Percentiles rank a stretch among this genome's conserved stretches.
Conservation (phyloP, 2,329 filamentous ascomycete species). For the Didymella lethalis region DNA sequence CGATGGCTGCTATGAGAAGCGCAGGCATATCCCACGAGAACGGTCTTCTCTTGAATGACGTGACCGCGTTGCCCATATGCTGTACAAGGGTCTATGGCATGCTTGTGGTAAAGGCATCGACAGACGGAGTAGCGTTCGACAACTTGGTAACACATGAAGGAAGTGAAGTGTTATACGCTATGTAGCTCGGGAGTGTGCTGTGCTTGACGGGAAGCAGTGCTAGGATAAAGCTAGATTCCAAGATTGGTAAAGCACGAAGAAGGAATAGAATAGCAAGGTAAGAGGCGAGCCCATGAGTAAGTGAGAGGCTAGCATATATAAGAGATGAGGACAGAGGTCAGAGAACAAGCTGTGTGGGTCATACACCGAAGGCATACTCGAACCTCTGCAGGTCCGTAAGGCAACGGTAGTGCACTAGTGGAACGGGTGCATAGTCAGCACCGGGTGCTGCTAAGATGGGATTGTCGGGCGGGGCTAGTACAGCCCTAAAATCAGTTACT, state of each 20-base stretch:
- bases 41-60: constrained; percentile 73
- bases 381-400: constrained; percentile 46
- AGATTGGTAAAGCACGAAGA: constrained; percentile 17
- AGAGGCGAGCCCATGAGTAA: constrained; percentile 23
- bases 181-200: neutral
- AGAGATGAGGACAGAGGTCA: constrained; percentile 21
- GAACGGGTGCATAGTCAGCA: constrained; percentile 48
- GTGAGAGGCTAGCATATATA: constrained; percentile 48
- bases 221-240: constrained; percentile 20
- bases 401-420: constrained; percentile 46
- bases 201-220: constrained; percentile 4
- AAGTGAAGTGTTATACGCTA: neutral
- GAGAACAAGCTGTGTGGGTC: constrained; percentile 35
- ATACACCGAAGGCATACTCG: constrained; percentile 38
- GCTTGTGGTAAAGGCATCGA: constrained; percentile 86
- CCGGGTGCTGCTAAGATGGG: constrained; percentile 41
- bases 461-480: constrained; percentile 42
- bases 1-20: constrained; percentile 58
- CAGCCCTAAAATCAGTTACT: constrained; percentile 47
- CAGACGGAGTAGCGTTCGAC: constrained; percentile 87
- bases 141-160: constrained; percentile 82
- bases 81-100: constrained; percentile 83
- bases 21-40: constrained; percentile 85
- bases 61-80: constrained; percentile 79
- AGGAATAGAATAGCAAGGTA: constrained; percentile 24